Base-by-base conservation (phyloP, 2,329 filamentous ascomycete genomes). In the Cadophora sp. region DNA sequence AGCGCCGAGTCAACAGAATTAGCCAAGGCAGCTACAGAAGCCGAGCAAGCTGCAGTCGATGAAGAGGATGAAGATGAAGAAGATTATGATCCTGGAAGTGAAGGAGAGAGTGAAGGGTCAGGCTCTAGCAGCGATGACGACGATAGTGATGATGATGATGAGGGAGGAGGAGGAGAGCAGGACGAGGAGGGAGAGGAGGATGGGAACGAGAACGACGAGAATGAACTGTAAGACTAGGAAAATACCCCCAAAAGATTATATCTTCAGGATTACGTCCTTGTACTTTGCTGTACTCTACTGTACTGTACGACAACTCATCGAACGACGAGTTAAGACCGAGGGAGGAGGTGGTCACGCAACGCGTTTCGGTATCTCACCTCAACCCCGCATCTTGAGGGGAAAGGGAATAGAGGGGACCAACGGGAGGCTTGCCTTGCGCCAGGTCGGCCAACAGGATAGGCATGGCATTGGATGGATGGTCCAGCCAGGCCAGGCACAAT, bases 11-110 rank as follows among this genome's bases (percentile, higher is more conserved):
- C 51, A 63, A 76, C 60, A 71, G 76, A 78, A 55, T 65, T 65
- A 71, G 73, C 66, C 73, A 78, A 69, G 73, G 76, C 64, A 67
- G 72, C 74, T 56, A 65, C 71, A 1, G 78, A 77, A 47, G 80
- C 75, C 45, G 87, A 88, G 1, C 87, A 89, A 65, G 87, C 88
- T 4, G 88, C 90, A 71, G 87, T 90, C 70, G 86, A 90, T 66
- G 74, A 74, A 13, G 73, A 73, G 16, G 85, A 84, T 4, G 85
- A 83, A 0, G 83, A 83, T 0, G 84, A 84, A 1, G 85, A 85
- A 0, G 85, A 85, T 2, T 85, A 73, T 36, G 74, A 73, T 59
- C 70, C 70, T 24, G 74, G 68, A 27, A 73, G 68, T 48, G 73
- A 69, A 20, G 73, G 68, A 14, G 76, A 76, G 36, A 74, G 75